A percentile compares a stretch with the other conserved stretches of the same genome.
phyloP scores from a whole-genome alignment of 2,329 filamentous ascomycete genomes.

The Sporothrix pseudoabietina region DNA sequence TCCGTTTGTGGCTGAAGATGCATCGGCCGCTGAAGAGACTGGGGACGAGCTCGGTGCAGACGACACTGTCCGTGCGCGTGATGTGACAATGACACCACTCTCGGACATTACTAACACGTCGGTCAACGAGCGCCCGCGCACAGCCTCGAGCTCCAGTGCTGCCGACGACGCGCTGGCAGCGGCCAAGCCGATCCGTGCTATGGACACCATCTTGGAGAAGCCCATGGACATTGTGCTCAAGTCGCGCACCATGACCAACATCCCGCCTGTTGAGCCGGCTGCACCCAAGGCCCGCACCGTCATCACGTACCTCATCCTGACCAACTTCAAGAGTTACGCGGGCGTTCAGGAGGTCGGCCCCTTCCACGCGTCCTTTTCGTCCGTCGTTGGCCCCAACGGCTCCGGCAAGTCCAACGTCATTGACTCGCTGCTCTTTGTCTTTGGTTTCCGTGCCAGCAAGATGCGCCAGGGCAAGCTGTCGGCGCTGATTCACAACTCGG shows the following conservation, averaged over 20 bases:
- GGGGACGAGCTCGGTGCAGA: slow-evolving; percentile 22
- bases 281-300: slow-evolving; percentile 85
- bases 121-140: slow-evolving; percentile 60
- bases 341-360: slow-evolving; percentile 93
- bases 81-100: slow-evolving; percentile 54
- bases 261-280: slow-evolving; percentile 67
- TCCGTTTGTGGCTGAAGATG: background rate
- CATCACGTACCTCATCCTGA: slow-evolving; percentile 87
- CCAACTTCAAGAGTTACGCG: slow-evolving; percentile 99
- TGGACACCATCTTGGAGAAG: slow-evolving; percentile 77
- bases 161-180: slow-evolving; percentile 53
- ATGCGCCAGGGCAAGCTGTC: slow-evolving; percentile 99
- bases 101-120: slow-evolving; percentile 69
- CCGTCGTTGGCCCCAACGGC: slow-evolving; percentile 95
- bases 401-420: slow-evolving; percentile 99
- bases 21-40: slow-evolving; percentile 8
- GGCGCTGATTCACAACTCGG: slow-evolving; percentile 95
- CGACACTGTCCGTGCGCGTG: slow-evolving; percentile 18
- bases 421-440: slow-evolving; percentile 97
- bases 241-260: slow-evolving; percentile 70
- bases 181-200: slow-evolving; percentile 71
- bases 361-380: slow-evolving; percentile 96
- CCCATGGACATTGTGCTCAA: slow-evolving; percentile 94
- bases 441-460: slow-evolving; percentile 97
- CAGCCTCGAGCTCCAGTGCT: slow-evolving; percentile 36